phyloP scores from a whole-genome alignment of 129 eudicot species.

The Chrysanthemum lavandulifolium region DNA sequence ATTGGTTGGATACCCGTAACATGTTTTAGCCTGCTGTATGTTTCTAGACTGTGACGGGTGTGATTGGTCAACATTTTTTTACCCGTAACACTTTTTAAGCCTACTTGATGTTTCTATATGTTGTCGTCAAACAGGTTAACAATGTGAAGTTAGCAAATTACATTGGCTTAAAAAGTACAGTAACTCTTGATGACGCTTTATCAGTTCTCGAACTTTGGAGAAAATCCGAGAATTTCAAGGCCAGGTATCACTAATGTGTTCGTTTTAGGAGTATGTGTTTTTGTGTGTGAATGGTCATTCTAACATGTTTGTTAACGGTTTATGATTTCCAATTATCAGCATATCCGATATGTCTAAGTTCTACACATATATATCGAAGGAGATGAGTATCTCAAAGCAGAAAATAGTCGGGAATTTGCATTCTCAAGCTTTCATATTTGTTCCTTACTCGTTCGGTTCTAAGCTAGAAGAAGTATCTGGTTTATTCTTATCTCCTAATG shows the following conservation, averaged over 20 bases:
- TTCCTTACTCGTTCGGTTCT: conserved; percentile 7
- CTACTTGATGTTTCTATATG: background rate
- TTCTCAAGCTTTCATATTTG: conserved; percentile 10
- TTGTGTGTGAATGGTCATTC: background rate
- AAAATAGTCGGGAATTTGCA: conserved; percentile 39
- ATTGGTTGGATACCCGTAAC: too few species aligned
- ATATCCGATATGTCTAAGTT: conserved; percentile 67
- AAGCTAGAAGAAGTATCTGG: conserved; percentile 53
- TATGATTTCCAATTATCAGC: conserved; percentile 30
- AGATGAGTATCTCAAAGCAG: conserved; percentile 47
- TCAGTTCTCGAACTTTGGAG: conserved; percentile 55
- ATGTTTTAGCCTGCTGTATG: too few species aligned
- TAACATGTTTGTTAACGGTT: too few species aligned
- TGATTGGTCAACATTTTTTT: conserved; percentile 35
- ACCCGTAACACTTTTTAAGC: background rate
- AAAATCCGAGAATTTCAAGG: conserved; percentile 39
- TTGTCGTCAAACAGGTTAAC: conserved; percentile 44
- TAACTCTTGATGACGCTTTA: conserved; percentile 55
- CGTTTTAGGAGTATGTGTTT: background rate
- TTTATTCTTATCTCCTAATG: conserved; percentile 50
- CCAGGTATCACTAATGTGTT: conserved; percentile 46
- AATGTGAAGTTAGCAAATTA: conserved; percentile 49
- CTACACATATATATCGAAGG: conserved; percentile 62
- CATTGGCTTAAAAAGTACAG: conserved; percentile 57
- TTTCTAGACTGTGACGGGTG: background rate